These are phyloP conservation scores for Diaporthe sp. DNA, from an alignment of 2,329 filamentous ascomycete genomes.

Conservation along the genomic window DNA sequence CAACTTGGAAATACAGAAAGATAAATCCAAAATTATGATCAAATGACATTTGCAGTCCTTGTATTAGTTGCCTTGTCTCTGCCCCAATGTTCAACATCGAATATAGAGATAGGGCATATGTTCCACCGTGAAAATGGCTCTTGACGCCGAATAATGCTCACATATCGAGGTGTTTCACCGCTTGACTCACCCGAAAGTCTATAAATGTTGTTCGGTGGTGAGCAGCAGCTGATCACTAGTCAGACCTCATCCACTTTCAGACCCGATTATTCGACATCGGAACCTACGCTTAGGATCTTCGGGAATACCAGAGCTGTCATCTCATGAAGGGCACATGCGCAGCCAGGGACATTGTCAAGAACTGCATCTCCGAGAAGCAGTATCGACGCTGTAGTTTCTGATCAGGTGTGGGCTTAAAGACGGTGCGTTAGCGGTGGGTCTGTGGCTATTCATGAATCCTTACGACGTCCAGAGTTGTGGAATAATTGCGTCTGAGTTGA, in stretches of 20 bases:
- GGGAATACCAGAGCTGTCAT: background rate
- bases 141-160: background rate
- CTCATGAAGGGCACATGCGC: background rate
- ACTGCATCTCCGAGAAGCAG: background rate
- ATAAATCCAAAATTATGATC: background rate
- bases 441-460: background rate
- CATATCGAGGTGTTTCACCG: background rate
- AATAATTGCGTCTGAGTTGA: background rate
- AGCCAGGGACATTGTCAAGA: background rate
- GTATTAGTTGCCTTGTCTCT: background rate
- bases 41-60: background rate
- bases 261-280: too few relatives aligned
- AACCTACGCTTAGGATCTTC: too few relatives aligned
- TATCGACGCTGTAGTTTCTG: background rate
- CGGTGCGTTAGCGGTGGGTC: background rate
- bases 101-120: too few relatives aligned
- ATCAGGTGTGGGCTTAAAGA: background rate
- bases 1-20: background rate
- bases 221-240: background rate
- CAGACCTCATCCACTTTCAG: background rate
- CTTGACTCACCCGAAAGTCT: constrained; percentile 16
- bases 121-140: background rate
- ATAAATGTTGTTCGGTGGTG: background rate
- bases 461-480: background rate
- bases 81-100: background rate